Percentiles rank a stretch among this genome's conserved stretches.
These are phyloP conservation scores for Pisolithus microcarpus DNA, from an alignment of 768 basidiomycete genomes.

Conservation along the genomic window DNA sequence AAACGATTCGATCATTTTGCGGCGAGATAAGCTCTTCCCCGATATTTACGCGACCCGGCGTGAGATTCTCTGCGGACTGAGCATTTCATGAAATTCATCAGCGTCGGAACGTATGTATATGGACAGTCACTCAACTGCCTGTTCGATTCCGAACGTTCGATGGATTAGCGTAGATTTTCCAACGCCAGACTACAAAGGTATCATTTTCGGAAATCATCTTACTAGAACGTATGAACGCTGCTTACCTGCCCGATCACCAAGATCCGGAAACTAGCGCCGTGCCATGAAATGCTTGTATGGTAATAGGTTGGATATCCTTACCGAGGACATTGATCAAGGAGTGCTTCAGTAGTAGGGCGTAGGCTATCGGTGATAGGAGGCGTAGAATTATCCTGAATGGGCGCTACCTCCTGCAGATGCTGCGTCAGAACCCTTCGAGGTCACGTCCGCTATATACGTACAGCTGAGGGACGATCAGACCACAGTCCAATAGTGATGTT, in stretches of 20 bases:
- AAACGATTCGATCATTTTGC: slow-evolving; percentile 7
- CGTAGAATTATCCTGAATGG: no score
- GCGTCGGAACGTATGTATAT: no score
- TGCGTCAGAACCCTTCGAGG: no score
- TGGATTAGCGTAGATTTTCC: not conserved
- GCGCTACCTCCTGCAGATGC: no score
- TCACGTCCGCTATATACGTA: no score
- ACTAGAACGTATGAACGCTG: not conserved
- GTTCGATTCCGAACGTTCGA: not conserved
- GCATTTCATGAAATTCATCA: not conserved
- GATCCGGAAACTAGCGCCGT: not conserved
- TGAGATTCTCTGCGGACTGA: not conserved
- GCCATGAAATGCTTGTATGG: not conserved
- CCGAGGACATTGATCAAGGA: not conserved
- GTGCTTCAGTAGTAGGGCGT: not conserved
- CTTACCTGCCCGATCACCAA: not conserved
- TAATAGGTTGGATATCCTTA: not conserved
- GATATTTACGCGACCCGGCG: slow-evolving; percentile 7
- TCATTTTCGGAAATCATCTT: not conserved
- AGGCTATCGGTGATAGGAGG: not conserved
- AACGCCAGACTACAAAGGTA: not conserved
- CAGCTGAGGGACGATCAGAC: no score
- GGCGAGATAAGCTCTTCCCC: slow-evolving; percentile 7
- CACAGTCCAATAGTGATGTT: no score
- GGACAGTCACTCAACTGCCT: not conserved